Evolutionary conservation across 345 rosid genomes (phyloP), one percentile per base, ranked within the genome.

Genomic region (Conringia planisiliqua): DNA sequence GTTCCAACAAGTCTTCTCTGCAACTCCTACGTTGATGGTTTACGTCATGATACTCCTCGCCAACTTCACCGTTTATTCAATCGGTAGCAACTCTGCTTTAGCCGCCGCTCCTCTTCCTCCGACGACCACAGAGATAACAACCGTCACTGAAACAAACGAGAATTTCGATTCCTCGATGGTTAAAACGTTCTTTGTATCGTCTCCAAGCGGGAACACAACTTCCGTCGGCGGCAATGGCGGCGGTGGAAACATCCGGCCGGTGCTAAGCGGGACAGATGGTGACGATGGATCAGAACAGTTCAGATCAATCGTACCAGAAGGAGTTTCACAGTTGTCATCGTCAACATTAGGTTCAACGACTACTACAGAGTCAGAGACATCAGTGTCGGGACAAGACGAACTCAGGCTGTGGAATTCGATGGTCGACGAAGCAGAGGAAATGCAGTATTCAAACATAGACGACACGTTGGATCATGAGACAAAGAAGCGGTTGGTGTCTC

Each of bases 31-130:
- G 3, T 76, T 95, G 29, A 95, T 95, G 99, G 88, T 95, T 1
- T 91, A 85, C 36, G 91, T 95, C 20, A 95, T 95, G 99, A 82
- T 95, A 35, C 84, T 95, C 27, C 69, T 95, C 1, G 99, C 99
- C 0, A 95, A 95, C 39, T 95, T 86, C 73, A 86, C 97, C 0
- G 99, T 92, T 11, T 63, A 90, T 67, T 95, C 97, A 0, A 86
- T 95, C 73, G 86, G 83, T 0, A 74, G 64, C 71, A 83, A 84
- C 79, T 46, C 75, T 1, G 93, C 92, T 4, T 66, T 87, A 3
- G 93, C 92, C 1, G 84, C 84, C 3, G 47, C 73, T 1, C 68
- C 80, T 3, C 76, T 75, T 0, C 74, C 64, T 22, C 38, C 79
- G 10, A 72, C 44, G 6, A 32, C 79, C 6, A 74, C 64, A 0